Evolutionary conservation across 805 yeast genomes (phyloP), one percentile per base, ranked within the genome.

Genomic region (Metschnikowia dekortorum): DNA sequence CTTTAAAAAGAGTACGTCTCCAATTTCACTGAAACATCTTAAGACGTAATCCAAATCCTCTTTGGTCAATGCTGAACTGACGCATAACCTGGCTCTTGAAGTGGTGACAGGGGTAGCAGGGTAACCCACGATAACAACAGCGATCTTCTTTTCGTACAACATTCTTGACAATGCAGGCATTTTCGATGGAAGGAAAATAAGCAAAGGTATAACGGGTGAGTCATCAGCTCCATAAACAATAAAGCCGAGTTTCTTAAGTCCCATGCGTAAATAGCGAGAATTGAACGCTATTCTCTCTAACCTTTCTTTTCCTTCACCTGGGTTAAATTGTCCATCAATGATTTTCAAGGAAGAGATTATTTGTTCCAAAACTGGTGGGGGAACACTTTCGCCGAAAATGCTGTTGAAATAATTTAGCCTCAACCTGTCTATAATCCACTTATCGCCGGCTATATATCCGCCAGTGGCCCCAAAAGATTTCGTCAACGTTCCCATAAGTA

Each of bases 381-480:
- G 82, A 38, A 85, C 84, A 10, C 94, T 74, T 71, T 94, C 99
- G 39, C 94, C 84, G 63, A 90, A 88, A 40, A 74, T 76, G 56
- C 84, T 81, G 31, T 91, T 85, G 56, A 89, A 77, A 60, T 88
- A 81, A 60, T 82, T 84, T 38, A 87, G 60, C 69, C 91, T 82
- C 54, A 94, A 73, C 60, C 84, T 80, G 60, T 89, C 91, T 45
- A 92, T 85, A 32, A 89, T 70, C 44, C 68, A 71, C 62, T 82
- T 78, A 55, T 76, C 76, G 42, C 86, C 95, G n/a, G 96, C 92
- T 55, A 94, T 74, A 66, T 94, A 94, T 43, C 99, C 99, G 63
- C 99, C 99, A 39, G 98, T 89, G 14, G 99, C 98, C 66, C 99
- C 99, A 67, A 94, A 94, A 1, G 97, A 89, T 70, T 94, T 94